Conservation (phyloP, 2,329 filamentous ascomycete genomes). For the Aspergillus tubingensis region DNA sequence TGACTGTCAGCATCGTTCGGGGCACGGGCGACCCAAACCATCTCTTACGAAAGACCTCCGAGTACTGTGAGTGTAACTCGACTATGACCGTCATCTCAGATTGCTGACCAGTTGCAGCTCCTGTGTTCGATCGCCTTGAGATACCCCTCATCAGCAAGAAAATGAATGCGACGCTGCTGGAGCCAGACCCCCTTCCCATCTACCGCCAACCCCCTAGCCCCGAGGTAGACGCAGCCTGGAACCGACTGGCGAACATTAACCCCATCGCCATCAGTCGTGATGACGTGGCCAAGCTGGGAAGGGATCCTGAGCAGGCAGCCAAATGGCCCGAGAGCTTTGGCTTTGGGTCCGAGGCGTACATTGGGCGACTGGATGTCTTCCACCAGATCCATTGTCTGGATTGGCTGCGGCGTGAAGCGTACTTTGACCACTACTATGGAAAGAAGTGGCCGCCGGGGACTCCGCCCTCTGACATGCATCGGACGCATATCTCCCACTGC, state of each 20-base stretch:
- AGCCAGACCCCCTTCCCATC: conserved; percentile 4
- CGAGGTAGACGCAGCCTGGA: conserved; percentile 7
- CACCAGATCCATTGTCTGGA: conserved; percentile 12
- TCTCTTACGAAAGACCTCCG: background rate
- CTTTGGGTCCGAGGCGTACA: conserved; percentile 4
- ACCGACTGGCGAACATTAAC: background rate
- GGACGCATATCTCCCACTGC: conserved; percentile 10
- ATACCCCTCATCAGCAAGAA: background rate
- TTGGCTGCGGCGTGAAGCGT: conserved; percentile 5
- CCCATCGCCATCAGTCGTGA: conserved; percentile 1
- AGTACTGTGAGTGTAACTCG: background rate
- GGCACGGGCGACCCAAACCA: background rate
- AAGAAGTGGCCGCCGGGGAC: conserved; percentile 6
- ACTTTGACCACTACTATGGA: conserved; percentile 5
- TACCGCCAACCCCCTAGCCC: conserved; percentile 9
- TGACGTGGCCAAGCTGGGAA: conserved; percentile 3
- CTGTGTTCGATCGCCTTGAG: background rate
- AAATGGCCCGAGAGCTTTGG: conserved; percentile 4
- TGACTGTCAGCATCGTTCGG: background rate
- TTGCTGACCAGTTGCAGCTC: background rate
- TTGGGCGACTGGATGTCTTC: conserved; percentile 9
- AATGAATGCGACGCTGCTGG: conserved; percentile 2
- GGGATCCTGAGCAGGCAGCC: background rate
- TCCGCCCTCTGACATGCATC: conserved; percentile 2
- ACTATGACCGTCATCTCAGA: background rate